Conservation (phyloP, 441 rosid species). For the Arabidopsis lyrata region DNA sequence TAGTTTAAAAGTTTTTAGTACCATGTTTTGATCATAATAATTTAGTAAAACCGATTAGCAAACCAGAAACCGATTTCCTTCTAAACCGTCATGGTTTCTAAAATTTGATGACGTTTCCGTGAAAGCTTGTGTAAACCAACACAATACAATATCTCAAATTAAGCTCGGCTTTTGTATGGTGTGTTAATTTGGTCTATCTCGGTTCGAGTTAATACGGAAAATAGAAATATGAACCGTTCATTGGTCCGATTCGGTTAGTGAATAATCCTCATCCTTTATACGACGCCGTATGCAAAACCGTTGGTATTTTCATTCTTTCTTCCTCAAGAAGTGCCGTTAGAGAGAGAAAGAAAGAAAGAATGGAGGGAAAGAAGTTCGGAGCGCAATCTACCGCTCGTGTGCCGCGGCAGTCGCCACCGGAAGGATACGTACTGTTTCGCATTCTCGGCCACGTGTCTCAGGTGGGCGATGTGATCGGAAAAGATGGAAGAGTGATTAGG, state of each 20-base stretch:
- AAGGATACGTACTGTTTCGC: constrained; percentile 54
- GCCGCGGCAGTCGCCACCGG: neutral
- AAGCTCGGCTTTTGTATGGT: neutral
- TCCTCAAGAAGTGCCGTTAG: constrained; percentile 17
- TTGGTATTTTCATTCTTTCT: neutral
- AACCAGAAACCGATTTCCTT: neutral
- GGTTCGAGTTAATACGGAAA: neutral
- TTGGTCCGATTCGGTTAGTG: constrained; percentile 1
- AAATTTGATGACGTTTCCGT: neutral
- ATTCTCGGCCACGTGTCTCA: constrained; percentile 64
- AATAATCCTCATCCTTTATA: neutral
- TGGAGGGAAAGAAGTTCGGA: constrained; percentile 41
- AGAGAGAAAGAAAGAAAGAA: constrained; percentile 14
- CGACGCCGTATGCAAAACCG: neutral
- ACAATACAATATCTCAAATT: neutral
- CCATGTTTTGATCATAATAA: constrained; percentile 5
- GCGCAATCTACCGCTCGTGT: constrained; percentile 27
- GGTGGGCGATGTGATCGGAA: constrained; percentile 67
- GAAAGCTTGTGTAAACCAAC: neutral
- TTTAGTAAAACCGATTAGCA: neutral
- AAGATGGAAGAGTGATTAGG: constrained; percentile 59
- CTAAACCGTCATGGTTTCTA: neutral
- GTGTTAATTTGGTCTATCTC: neutral
- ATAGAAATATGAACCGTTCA: neutral
- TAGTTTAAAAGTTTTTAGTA: neutral